Evolutionary conservation across 768 basidiomycete genomes (phyloP).

Genomic region (Collybiopsis luxurians): DNA sequence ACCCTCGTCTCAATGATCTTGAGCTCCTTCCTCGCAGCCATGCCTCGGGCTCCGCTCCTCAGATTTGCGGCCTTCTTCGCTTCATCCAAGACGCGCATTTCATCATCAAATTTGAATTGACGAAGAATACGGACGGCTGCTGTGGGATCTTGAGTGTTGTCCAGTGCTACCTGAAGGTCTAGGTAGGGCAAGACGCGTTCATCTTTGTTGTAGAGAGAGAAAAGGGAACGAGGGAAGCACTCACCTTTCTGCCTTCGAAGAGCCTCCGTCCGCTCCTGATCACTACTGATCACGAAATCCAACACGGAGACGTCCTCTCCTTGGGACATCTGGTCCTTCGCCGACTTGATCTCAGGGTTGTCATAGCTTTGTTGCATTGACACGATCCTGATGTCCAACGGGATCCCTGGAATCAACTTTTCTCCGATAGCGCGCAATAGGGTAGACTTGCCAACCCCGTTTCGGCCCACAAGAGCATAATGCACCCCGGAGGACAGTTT

Average conservation of each 20-base stretch:
- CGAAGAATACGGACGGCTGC: constrained; percentile 20
- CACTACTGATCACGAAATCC: constrained; percentile 43
- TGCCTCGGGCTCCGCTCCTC: constrained; percentile 55
- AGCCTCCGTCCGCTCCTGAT: constrained; percentile 31
- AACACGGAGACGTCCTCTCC: constrained; percentile 26
- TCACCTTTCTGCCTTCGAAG: constrained; percentile 23
- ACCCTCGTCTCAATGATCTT: constrained; percentile 42
- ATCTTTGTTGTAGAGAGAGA: constrained; percentile 10
- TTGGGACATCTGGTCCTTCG: constrained; percentile 15
- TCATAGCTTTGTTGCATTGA: constrained; percentile 36
- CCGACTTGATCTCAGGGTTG: constrained; percentile 11
- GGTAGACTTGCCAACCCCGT: constrained; percentile 56
- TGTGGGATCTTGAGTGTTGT: not conserved
- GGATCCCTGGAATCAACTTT: constrained; percentile 46
- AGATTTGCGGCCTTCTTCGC: constrained; percentile 44
- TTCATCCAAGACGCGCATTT: constrained; percentile 27
- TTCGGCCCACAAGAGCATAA: constrained; percentile 55
- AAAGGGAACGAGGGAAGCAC: constrained; percentile 16
- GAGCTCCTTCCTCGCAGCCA: constrained; percentile 51
- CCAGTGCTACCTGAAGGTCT: constrained; percentile 11
- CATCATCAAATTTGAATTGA: constrained; percentile 23
- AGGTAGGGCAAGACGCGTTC: constrained; percentile 2
- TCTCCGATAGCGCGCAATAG: constrained; percentile 33
- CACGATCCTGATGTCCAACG: constrained; percentile 37
- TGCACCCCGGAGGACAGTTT: constrained; percentile 46